These are phyloP conservation scores for Paracoccidioides brasiliensis DNA, from an alignment of 2,329 filamentous ascomycete species.

Conservation along the genomic window DNA sequence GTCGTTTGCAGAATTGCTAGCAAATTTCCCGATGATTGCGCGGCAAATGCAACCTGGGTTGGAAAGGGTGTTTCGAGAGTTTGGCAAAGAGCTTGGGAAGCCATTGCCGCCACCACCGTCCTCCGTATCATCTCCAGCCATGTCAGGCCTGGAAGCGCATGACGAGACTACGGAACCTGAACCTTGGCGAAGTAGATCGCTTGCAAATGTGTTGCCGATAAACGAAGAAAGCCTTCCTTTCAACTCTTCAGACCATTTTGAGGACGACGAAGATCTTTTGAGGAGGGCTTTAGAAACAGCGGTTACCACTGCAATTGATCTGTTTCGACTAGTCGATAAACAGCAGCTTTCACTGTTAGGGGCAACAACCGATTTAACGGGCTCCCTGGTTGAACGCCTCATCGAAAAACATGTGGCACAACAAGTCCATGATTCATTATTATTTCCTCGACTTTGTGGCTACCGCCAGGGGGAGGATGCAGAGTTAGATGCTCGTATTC, in stretches of 20 bases:
- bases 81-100: conserved; percentile 71
- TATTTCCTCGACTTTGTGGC: conserved; percentile 71
- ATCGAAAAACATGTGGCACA: conserved; percentile 93
- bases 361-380: conserved; percentile 85
- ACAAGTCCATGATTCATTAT: conserved; percentile 69
- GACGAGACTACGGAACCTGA: conserved; percentile 28
- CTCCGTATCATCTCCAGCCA: conserved; percentile 38
- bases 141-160: conserved; percentile 41
- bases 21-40: conserved; percentile 88
- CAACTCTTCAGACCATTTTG: conserved; percentile 57
- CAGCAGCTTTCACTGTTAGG: conserved; percentile 85
- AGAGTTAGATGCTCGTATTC: conserved; percentile 77
- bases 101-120: conserved; percentile 69
- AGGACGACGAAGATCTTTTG: conserved; percentile 88
- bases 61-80: conserved; percentile 81
- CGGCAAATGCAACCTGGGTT: conserved; percentile 89
- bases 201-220: conserved; percentile 16
- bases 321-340: conserved; percentile 92
- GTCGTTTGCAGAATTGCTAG: conserved; percentile 77
- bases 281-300: conserved; percentile 78
- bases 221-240: conserved; percentile 32
- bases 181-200: conserved; percentile 22
- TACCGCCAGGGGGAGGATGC: conserved; percentile 71
- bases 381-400: conserved; percentile 78
- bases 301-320: conserved; percentile 82